Percentiles rank a stretch among this genome's conserved stretches.
These are phyloP conservation scores for Populus trichocarpa DNA, from an alignment of 441 rosid genomes.

Conservation along the genomic window DNA sequence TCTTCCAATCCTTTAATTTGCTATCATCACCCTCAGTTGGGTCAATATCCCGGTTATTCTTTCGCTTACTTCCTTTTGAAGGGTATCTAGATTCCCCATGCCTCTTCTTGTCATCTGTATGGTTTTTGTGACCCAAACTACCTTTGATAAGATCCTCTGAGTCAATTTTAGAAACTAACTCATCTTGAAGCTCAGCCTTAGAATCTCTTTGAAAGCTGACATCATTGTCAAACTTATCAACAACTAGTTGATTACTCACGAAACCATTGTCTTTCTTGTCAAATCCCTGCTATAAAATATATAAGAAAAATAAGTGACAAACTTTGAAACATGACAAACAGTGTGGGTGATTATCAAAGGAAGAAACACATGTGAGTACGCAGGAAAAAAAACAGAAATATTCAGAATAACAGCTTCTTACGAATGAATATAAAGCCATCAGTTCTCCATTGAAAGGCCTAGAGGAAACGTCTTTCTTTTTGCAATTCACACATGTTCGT, in stretches of 20 bases:
- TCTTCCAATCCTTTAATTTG: slow-evolving; percentile 26
- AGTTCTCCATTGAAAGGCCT: slow-evolving; percentile 67
- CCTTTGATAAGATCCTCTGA: slow-evolving; percentile 30
- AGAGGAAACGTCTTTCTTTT: slow-evolving; percentile 44
- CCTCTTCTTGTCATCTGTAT: slow-evolving; percentile 20
- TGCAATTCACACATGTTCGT: slow-evolving; percentile 54
- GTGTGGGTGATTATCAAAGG: slow-evolving; percentile 12
- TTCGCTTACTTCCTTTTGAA: slow-evolving; percentile 32
- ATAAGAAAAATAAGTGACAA: slow-evolving; percentile 14
- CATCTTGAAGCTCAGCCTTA: slow-evolving; percentile 23
- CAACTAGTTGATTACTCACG: slow-evolving; percentile 8
- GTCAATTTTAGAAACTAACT: slow-evolving; percentile 17
- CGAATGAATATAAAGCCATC: slow-evolving; percentile 76
- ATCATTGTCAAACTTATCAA: slow-evolving; percentile 11
- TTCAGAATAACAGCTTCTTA: slow-evolving; percentile 66
- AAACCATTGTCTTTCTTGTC: slow-evolving; percentile 12
- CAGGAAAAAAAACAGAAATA: slow-evolving; percentile 13
- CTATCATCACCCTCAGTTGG: slow-evolving; percentile 26
- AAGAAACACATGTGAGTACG: slow-evolving; percentile 8
- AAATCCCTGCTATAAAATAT: slow-evolving; percentile 33
- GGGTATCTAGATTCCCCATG: slow-evolving; percentile 23
- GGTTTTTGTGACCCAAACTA: slow-evolving; percentile 21
- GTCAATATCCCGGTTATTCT: slow-evolving; percentile 31
- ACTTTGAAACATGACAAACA: slow-evolving; percentile 7
- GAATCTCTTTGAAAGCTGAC: slow-evolving; percentile 18